Conservation (phyloP, 345 rosid species). For the Gossypium stocksii region DNA sequence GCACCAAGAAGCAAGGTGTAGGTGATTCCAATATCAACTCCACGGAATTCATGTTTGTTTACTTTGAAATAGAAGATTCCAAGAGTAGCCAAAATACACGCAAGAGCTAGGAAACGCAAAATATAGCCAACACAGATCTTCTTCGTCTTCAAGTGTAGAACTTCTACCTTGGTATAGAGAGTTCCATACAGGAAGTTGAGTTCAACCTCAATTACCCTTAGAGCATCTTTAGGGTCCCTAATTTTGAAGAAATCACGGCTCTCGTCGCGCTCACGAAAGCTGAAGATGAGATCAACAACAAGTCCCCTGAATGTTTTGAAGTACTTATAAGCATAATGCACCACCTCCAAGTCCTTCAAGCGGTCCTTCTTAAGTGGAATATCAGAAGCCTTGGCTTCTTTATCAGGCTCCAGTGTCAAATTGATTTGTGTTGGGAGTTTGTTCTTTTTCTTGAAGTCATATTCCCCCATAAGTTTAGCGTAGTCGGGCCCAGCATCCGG, state of each 20-base stretch:
- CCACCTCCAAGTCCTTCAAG: constrained; percentile 18
- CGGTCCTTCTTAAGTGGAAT: background rate
- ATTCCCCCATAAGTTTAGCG: background rate
- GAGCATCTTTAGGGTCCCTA: constrained; percentile 27
- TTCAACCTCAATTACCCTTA: constrained; percentile 46
- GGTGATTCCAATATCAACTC: constrained; percentile 41
- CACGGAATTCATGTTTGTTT: constrained; percentile 24
- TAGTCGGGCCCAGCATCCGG: constrained; percentile 48
- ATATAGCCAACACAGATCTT: constrained; percentile 15
- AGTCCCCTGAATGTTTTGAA: constrained; percentile 46
- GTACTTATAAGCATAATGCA: constrained; percentile 31
- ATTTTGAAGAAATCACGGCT: constrained; percentile 36
- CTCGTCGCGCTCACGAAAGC: constrained; percentile 40
- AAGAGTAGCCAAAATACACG: constrained; percentile 28
- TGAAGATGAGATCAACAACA: constrained; percentile 46
- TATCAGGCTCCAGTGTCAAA: constrained; percentile 36
- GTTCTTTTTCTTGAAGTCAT: background rate
- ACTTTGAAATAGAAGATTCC: constrained; percentile 26
- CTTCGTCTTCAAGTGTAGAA: constrained; percentile 21
- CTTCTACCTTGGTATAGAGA: constrained; percentile 45
- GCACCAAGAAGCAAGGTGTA: constrained; percentile 46
- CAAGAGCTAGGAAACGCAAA: constrained; percentile 25
- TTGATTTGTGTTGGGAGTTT: constrained; percentile 29
- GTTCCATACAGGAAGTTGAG: constrained; percentile 55
- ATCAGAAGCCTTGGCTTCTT: constrained; percentile 13